phyloP scores from a whole-genome alignment of 306 rosid species.

The Pueraria montana region DNA sequence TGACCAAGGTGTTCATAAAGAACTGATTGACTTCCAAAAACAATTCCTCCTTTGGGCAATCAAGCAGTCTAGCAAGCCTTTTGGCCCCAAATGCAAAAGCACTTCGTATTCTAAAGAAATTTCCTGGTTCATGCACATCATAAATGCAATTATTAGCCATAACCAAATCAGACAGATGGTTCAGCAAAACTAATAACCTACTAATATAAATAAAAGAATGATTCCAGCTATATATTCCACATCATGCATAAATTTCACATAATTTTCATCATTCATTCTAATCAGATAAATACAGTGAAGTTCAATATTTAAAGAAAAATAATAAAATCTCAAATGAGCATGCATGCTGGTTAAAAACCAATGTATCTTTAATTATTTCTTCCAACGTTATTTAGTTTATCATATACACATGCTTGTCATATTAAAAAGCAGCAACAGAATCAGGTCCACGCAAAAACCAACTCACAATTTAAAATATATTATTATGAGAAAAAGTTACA shows the following conservation, averaged over 20 bases:
- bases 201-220: conserved; percentile 4
- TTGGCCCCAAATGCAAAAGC: conserved; percentile 90
- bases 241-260: background rate
- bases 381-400: background rate
- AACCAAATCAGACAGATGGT: conserved; percentile 9
- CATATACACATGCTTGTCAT: background rate
- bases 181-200: background rate
- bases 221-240: background rate
- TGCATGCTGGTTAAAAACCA: background rate
- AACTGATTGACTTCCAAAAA: conserved; percentile 78
- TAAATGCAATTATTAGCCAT: conserved; percentile 34
- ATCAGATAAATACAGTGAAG: background rate
- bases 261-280: background rate
- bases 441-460: background rate
- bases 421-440: background rate
- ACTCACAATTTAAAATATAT: background rate
- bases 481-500: background rate
- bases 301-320: background rate
- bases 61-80: conserved; percentile 75
- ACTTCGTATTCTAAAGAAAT: conserved; percentile 89
- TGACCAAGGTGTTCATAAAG: conserved; percentile 85
- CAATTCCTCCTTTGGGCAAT: conserved; percentile 78
- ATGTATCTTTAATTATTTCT: background rate
- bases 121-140: conserved; percentile 62
- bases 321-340: background rate